Evolutionary conservation across 768 basidiomycete genomes (phyloP).

Genomic region (Hortiboletus flavorubellus): DNA sequence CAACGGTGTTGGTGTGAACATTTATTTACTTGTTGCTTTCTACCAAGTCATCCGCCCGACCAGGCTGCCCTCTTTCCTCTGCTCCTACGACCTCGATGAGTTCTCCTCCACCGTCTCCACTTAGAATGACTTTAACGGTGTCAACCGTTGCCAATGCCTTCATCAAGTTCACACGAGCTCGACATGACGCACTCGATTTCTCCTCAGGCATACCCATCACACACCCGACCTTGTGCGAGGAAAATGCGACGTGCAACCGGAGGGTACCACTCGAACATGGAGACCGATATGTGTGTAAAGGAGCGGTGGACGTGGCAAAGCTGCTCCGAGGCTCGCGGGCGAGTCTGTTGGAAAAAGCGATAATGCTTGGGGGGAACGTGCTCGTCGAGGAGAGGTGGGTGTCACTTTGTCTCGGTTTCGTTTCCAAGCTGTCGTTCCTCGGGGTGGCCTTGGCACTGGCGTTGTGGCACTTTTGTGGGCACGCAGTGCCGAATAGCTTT

Average conservation of each 20-base stretch:
- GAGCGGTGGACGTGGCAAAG: conserved; percentile 57
- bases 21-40: conserved; percentile 7
- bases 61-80: not conserved
- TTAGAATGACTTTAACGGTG: conserved; percentile 22
- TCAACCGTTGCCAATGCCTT: conserved; percentile 51
- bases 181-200: conserved; percentile 33
- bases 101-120: conserved; percentile 22
- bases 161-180: conserved; percentile 47
- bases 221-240: conserved; percentile 31
- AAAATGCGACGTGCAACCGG: conserved; percentile 24
- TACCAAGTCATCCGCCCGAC: not conserved
- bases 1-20: not conserved
- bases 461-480: not conserved
- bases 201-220: conserved; percentile 39
- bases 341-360: conserved; percentile 48
- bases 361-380: conserved; percentile 51
- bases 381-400: conserved; percentile 71
- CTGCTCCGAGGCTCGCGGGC: conserved; percentile 56
- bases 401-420: not conserved
- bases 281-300: conserved; percentile 54
- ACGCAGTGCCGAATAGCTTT: not conserved
- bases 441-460: not conserved
- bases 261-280: conserved; percentile 34
- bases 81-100: conserved; percentile 7
- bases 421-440: not conserved